Base-by-base conservation (phyloP, 2,329 filamentous ascomycete genomes). In the Ophiostoma australiae region DNA sequence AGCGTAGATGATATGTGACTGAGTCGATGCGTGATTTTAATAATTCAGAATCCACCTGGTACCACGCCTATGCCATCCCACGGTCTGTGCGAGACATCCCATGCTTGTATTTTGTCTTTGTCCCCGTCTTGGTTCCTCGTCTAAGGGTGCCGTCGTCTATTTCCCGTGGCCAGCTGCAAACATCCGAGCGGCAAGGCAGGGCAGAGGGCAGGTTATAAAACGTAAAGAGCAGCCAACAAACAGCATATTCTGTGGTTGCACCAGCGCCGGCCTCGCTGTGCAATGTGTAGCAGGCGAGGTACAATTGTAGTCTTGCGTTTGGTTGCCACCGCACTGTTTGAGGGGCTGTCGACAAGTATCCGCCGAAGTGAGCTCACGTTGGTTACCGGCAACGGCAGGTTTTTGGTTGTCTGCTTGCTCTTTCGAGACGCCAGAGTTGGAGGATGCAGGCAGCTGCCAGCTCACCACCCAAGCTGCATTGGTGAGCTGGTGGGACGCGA, bases 151-250 rank as follows among this genome's bases (percentile, higher is more conserved):
- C 58, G 20, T 55, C n/a, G 58, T 35, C 58, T 27, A 20, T 33
- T 63, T 33, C 35, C 58, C 58, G 58, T 63, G 58, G 58, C 58
- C 58, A 63, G 27, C 27, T 17, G 58, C 58, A 63, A 27, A 63
- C 27, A 20, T 7, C 52, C 52, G n/a, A 58, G 52, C 23, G 23
- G 52, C 52, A n/a, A 58, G 48, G 17, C 17, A 58, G 52, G 52
- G 23, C 8, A 27, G 8, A 11, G 23, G 11, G 23, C 10, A 13
- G n/a, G n/a, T 7, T 7, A 27, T 8, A 7, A 2, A 58, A 13
- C 15, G 44, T 48, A 55, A 20, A 48, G 44, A 10, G 48, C 15
- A 23, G 8, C 2, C 20, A n/a, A 55, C 48, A 55, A 6, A 23
- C 52, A 13, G 10, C 52, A 27, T 8, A 48, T 17, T 5, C 37